Conservation (phyloP, 192 early-diverging fungal species). For the Dimargaris cristalligena region DNA sequence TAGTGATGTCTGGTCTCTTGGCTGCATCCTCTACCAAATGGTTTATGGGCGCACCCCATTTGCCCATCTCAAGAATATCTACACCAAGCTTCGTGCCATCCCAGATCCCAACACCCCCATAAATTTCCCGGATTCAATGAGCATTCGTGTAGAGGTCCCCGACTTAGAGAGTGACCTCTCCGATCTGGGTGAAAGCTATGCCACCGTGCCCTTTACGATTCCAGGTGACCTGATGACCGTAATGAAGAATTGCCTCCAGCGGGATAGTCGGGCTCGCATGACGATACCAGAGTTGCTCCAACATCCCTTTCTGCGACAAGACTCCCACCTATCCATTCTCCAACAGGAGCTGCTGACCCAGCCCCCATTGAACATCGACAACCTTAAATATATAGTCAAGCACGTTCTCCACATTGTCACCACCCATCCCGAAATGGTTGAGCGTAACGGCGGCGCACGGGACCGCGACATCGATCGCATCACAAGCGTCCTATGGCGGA, state of each 20-base stretch:
- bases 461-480: not conserved
- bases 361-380: not conserved
- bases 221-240: slow-evolving; percentile 36
- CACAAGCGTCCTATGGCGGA: not conserved
- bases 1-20: slow-evolving; percentile 83
- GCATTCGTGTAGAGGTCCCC: slow-evolving; percentile 20
- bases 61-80: slow-evolving; percentile 38
- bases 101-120: slow-evolving; percentile 50
- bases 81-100: slow-evolving; percentile 55
- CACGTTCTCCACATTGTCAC: slow-evolving; percentile 4
- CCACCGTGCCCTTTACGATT: slow-evolving; percentile 19
- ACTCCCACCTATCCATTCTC: not conserved
- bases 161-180: slow-evolving; percentile 13
- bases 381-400: not conserved
- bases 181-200: no score
- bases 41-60: slow-evolving; percentile 77
- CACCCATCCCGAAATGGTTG: not conserved
- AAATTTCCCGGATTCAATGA: slow-evolving; percentile 32
- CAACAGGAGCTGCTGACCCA: not conserved
- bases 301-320: slow-evolving; percentile 39
- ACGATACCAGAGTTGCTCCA: slow-evolving; percentile 50
- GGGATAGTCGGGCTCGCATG: slow-evolving; percentile 41
- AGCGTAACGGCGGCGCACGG: slow-evolving; percentile 6
- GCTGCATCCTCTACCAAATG: slow-evolving; percentile 87
- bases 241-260: slow-evolving; percentile 50